Evolutionary conservation across 306 rosid species (phyloP).

Genomic region (Rosa chinensis): DNA sequence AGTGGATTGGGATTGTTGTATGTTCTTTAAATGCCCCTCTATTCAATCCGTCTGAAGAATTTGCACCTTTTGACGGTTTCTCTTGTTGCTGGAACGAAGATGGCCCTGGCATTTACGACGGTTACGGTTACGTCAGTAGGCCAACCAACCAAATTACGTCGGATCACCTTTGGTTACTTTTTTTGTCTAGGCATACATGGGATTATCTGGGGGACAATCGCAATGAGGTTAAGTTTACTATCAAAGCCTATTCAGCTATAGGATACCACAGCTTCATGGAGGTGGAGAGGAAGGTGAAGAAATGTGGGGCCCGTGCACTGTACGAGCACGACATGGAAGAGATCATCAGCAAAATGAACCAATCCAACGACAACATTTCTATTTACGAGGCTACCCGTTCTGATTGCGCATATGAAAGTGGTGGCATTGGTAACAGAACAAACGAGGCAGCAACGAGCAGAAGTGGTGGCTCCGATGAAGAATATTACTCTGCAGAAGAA

Average conservation of each 20-base stretch:
- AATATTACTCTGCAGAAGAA: background rate
- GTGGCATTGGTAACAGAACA: background rate
- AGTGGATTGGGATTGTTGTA: slow-evolving; percentile 1
- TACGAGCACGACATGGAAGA: background rate
- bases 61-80: too few relatives aligned
- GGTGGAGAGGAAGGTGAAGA: background rate
- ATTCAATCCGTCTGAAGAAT: background rate
- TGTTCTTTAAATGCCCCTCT: background rate
- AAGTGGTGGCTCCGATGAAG: background rate
- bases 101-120: too few relatives aligned
- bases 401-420: background rate
- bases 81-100: too few relatives aligned
- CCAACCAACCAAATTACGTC: too few relatives aligned
- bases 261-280: background rate
- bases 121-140: too few relatives aligned
- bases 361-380: background rate
- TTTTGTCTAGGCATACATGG: too few relatives aligned
- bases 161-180: too few relatives aligned
- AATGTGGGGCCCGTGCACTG: background rate
- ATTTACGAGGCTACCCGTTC: too few relatives aligned
- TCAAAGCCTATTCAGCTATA: background rate
- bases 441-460: background rate
- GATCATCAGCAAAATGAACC: background rate
- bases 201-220: too few relatives aligned
- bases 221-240: background rate